Evolutionary conservation across 371 early-diverging fungal species (phyloP).

Genomic region (Syncephalastrum racemosum): DNA sequence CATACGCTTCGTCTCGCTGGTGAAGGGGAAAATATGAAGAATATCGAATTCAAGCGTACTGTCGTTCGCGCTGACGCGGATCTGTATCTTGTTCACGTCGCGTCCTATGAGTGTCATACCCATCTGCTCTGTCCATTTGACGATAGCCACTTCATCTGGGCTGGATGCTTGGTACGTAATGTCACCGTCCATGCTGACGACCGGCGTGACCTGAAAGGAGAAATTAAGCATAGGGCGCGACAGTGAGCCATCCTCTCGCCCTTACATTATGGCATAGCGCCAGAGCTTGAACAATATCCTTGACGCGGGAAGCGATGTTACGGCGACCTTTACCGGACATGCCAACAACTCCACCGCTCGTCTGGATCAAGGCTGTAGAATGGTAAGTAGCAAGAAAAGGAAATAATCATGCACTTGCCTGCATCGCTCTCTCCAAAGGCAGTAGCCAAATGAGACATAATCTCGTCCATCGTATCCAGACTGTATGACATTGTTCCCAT

Average conservation of each 20-base stretch:
- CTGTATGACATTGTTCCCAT: constrained; percentile 96
- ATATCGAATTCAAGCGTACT: constrained; percentile 71
- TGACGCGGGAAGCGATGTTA: constrained; percentile 75
- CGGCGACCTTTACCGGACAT: constrained; percentile 57
- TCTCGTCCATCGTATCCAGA: constrained; percentile 88
- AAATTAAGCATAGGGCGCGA: not conserved
- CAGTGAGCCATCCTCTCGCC: constrained; percentile 2
- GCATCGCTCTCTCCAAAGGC: constrained; percentile 50
- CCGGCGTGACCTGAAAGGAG: constrained; percentile 48
- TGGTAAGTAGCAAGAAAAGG: not conserved
- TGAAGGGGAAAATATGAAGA: constrained; percentile 96
- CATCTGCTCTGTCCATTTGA: constrained; percentile 92
- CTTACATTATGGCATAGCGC: constrained; percentile 93
- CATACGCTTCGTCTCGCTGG: constrained; percentile 99
- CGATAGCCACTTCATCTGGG: constrained; percentile 99
- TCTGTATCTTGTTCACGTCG: constrained; percentile 70
- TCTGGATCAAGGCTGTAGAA: constrained; percentile 14
- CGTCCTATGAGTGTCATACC: constrained; percentile 85
- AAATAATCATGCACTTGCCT: constrained; percentile 2
- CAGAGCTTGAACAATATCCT: constrained; percentile 85
- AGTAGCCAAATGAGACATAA: constrained; percentile 62
- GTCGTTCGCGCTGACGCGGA: constrained; percentile 55
- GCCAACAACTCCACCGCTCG: constrained; percentile 21
- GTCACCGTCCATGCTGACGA: constrained; percentile 49
- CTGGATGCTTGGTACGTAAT: constrained; percentile 96